Percentiles rank a stretch among this genome's conserved stretches.
Conservation (phyloP, 768 basidiomycete genomes). For the Paxillus rubicundulus region DNA sequence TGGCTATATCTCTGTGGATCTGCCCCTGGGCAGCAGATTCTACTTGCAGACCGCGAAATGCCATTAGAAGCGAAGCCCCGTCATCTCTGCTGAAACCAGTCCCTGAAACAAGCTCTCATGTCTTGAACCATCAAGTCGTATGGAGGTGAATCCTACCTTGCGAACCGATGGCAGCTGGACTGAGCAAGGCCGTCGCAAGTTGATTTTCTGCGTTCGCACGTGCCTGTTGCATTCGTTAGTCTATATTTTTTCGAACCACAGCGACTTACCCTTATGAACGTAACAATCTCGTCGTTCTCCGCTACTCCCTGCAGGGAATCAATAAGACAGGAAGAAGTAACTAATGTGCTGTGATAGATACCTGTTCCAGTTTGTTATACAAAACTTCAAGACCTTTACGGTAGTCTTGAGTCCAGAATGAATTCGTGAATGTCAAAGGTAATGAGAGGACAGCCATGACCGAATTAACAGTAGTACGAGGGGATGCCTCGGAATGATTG, state of each 20-base stretch:
- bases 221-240: constrained; percentile 46
- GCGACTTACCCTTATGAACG: constrained; percentile 74
- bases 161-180: constrained; percentile 47
- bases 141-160: constrained; percentile 38
- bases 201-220: constrained; percentile 69
- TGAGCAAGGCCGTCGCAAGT: constrained; percentile 57
- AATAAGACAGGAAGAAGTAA: constrained; percentile 10
- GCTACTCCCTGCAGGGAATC: constrained; percentile 56
- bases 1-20: constrained; percentile 66
- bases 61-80: constrained; percentile 76
- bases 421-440: constrained; percentile 86
- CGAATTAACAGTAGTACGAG: not conserved
- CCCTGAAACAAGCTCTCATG: constrained; percentile 34
- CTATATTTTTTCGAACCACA: not conserved
- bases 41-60: constrained; percentile 76
- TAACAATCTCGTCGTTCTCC: constrained; percentile 81
- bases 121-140: constrained; percentile 1
- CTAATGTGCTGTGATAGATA: constrained; percentile 27
- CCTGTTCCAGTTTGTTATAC: constrained; percentile 77
- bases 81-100: constrained; percentile 77
- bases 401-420: constrained; percentile 95
- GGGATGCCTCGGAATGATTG: not conserved
- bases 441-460: constrained; percentile 85
- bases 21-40: constrained; percentile 74
- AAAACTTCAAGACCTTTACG: constrained; percentile 77